Evolutionary conservation across 495 filamentous ascomycete genomes (phyloP).

Genomic region (Aspergillus nidulans): DNA sequence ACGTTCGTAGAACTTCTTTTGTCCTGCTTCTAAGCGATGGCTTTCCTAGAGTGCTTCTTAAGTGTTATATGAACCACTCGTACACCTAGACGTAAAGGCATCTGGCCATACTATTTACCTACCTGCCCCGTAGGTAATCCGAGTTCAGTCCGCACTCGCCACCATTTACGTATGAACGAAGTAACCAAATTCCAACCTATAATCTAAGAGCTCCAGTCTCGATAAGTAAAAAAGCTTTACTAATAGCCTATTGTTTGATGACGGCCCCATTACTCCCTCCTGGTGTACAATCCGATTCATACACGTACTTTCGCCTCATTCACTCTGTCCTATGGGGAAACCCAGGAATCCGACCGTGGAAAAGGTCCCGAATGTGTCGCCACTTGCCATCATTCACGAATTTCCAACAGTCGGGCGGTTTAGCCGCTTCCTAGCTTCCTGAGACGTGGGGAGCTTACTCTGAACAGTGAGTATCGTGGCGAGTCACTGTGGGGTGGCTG

Average conservation of each 20-base stretch:
- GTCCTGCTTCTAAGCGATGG: too few relatives aligned
- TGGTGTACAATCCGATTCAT: neutral
- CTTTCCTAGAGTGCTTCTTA: too few relatives aligned
- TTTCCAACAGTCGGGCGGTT: neutral
- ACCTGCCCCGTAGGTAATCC: neutral
- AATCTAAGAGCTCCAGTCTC: neutral
- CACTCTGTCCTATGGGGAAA: neutral
- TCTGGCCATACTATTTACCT: neutral
- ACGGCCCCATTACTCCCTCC: neutral
- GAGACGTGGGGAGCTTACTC: neutral
- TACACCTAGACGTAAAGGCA: neutral
- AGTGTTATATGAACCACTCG: too few relatives aligned
- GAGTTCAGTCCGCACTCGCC: neutral
- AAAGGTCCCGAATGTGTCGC: neutral
- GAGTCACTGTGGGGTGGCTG: neutral
- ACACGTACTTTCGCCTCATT: neutral
- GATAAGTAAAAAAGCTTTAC: too few relatives aligned
- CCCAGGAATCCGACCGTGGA: neutral
- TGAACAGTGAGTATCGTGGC: neutral
- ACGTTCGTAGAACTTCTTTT: too few relatives aligned
- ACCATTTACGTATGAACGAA: constrained; percentile 4
- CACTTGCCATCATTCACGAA: neutral
- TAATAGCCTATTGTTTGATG: neutral
- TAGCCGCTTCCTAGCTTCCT: neutral
- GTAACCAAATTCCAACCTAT: neutral